These are phyloP conservation scores for Eustoma russellianum DNA, from an alignment of 257 asterid genomes.

Conservation along the genomic window DNA sequence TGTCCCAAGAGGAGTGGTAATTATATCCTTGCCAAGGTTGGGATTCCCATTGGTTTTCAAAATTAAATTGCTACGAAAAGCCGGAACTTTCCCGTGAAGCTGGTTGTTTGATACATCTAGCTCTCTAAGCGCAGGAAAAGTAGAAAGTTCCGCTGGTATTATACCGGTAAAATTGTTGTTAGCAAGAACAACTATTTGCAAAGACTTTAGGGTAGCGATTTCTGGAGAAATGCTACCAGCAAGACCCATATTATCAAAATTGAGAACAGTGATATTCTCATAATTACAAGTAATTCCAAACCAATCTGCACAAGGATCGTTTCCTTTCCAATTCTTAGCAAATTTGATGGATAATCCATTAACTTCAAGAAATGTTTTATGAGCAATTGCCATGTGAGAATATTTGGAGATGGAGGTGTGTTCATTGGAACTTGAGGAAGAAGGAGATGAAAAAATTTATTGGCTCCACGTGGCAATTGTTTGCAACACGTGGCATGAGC, in stretches of 20 bases:
- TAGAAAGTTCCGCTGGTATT: conserved; percentile 54
- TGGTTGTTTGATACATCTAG: conserved; percentile 78
- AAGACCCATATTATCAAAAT: conserved; percentile 82
- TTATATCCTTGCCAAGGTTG: conserved; percentile 51
- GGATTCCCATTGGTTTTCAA: conserved; percentile 63
- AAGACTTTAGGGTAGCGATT: conserved; percentile 45
- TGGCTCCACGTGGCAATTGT: too few relatives aligned
- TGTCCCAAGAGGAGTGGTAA: conserved; percentile 8
- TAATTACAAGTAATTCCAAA: conserved; percentile 65
- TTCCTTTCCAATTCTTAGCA: conserved; percentile 76
- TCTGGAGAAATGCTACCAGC: conserved; percentile 59
- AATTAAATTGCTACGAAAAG: conserved; percentile 40
- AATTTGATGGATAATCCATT: conserved; percentile 59
- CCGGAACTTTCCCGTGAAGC: conserved; percentile 65
- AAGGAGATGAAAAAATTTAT: too few relatives aligned
- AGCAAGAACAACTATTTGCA: conserved; percentile 70
- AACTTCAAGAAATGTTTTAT: conserved; percentile 34
- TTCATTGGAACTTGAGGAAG: too few relatives aligned
- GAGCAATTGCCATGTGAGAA: too few relatives aligned
- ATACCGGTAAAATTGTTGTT: conserved; percentile 64
- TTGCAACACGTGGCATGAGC: too few relatives aligned
- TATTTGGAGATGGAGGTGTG: too few relatives aligned
- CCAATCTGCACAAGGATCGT: conserved; percentile 83
- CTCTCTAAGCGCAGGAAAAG: conserved; percentile 43
- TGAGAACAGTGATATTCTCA: conserved; percentile 64